Percentiles rank a stretch among this genome's conserved stretches.
Conservation (phyloP, 306 rosid genomes). For the Astragalus membranaceus region DNA sequence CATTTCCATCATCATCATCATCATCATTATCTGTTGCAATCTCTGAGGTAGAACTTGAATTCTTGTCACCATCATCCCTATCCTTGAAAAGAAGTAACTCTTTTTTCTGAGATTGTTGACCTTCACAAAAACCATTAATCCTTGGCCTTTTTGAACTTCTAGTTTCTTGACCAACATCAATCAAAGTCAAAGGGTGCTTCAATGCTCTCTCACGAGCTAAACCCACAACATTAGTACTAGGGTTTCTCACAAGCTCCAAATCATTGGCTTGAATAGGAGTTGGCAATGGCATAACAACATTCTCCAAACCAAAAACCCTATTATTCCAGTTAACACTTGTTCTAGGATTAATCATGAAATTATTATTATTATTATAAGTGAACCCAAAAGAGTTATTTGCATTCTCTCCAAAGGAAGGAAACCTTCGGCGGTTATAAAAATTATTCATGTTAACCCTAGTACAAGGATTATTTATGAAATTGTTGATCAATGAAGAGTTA, state of each 20-base stretch:
- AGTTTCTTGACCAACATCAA: neutral
- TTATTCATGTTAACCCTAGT: neutral
- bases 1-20: neutral
- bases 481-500: neutral
- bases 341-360: too few relatives aligned
- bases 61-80: neutral
- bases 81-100: constrained; percentile 29
- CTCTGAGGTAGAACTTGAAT: neutral
- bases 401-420: too few relatives aligned
- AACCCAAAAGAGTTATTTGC: too few relatives aligned
- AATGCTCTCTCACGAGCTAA: neutral
- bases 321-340: neutral
- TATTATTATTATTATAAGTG: too few relatives aligned
- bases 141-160: constrained; percentile 1
- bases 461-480: neutral
- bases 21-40: neutral
- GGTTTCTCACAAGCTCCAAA: neutral
- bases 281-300: neutral
- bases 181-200: neutral
- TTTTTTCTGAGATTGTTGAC: neutral
- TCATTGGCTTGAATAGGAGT: neutral
- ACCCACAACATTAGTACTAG: too few relatives aligned
- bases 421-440: too few relatives aligned
- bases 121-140: neutral
- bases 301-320: neutral